Percentiles rank a stretch among this genome's conserved stretches.
These are phyloP conservation scores for Kandelia obovata DNA, from an alignment of 345 rosid genomes.

Conservation along the genomic window DNA sequence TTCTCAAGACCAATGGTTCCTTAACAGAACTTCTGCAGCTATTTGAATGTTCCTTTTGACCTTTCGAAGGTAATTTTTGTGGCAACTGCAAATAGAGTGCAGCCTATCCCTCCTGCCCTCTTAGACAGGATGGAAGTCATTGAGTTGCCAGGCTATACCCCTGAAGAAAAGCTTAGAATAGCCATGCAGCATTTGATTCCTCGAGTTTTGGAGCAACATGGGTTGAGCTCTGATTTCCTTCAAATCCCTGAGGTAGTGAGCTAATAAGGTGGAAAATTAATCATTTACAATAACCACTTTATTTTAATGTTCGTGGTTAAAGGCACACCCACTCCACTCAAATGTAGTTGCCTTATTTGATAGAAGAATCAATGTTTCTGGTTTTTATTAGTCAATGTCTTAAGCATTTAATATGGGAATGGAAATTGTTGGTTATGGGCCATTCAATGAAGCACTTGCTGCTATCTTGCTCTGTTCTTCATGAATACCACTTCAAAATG, in stretches of 20 bases:
- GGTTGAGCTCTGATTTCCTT: constrained; percentile 76
- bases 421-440: background rate
- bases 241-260: constrained; percentile 86
- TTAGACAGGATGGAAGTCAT: constrained; percentile 97
- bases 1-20: constrained; percentile 28
- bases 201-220: constrained; percentile 94
- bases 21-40: constrained; percentile 60
- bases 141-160: constrained; percentile 95
- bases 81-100: constrained; percentile 90
- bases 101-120: constrained; percentile 96
- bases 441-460: background rate
- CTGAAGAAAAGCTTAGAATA: constrained; percentile 90
- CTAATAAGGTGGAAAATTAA: background rate
- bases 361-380: background rate
- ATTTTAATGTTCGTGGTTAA: background rate
- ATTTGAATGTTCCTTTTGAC: constrained; percentile 95
- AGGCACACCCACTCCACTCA: no score
- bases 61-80: constrained; percentile 93
- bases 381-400: background rate
- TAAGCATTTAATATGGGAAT: background rate
- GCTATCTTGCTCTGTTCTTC: background rate
- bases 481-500: background rate
- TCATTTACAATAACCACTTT: background rate
- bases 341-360: no score
- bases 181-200: constrained; percentile 94